Evolutionary conservation across 2,329 filamentous ascomycete species (phyloP), one percentile per base, ranked within the genome.

Genomic region (Aspergillus clavatus): DNA sequence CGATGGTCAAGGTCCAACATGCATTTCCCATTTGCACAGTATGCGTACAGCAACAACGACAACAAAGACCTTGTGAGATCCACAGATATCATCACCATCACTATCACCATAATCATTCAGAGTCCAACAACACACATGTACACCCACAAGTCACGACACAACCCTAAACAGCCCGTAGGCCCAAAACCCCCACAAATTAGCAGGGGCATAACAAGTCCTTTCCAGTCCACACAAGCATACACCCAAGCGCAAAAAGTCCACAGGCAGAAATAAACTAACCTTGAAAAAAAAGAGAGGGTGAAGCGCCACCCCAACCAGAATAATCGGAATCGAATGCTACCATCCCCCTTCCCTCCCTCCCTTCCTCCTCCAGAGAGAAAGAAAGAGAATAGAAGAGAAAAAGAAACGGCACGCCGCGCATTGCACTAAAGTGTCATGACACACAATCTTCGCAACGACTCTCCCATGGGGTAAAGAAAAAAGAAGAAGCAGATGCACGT

Each of bases 371-470:
- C n/a, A n/a, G n/a, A n/a, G n/a, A n/a, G n/a, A n/a, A n/a, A n/a
- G n/a, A n/a, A n/a, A n/a, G n/a, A n/a, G n/a, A n/a, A n/a, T n/a
- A 45, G 46, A 38, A 50, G 50, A 42, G 46, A 28, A 63, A 62
- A 62, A 61, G 61, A 65, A 63, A 67, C 58, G 57, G 65, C 76
- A 90, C 82, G 87, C 87, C 80, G 86, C 87, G 86, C 89, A 93
- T 93, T 88, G 88, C 85, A 91, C 88, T 93, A 78, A 88, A 89
- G 87, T 89, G 82, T 83, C 82, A 69, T 75, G 61, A 80, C 79
- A 80, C 79, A 90, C 87, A 83, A 91, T 90, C 87, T 91, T 86
- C 87, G 86, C 87, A 89, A 86, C 78, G 84, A 82, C 87, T 87
- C 79, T 86, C 86, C 87, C 87, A 93, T 83, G 87, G 86, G 82